Base-by-base conservation (phyloP, 306 rosid genomes). In the Quercus aquifolioides region DNA sequence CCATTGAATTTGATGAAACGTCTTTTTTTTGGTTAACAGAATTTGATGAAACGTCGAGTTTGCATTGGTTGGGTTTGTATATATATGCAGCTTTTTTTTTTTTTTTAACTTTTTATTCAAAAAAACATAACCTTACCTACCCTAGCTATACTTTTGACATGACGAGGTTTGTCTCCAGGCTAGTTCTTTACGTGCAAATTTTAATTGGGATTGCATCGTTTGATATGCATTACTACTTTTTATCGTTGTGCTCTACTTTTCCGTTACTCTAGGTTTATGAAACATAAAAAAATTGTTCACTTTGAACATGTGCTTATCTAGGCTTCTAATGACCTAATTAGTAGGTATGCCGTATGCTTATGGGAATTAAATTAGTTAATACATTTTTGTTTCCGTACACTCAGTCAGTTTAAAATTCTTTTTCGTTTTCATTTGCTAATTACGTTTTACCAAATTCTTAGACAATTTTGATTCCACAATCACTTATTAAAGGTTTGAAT, bases 301-400 rank as follows among this genome's bases (percentile, higher is more conserved):
- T 67, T 46, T 63, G 70, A 41, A 77, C 86, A 87, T 41, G 90
- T 84, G 86, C 86, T 58, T 64, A 31, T 1, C 71, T 84, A 84
- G 86, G 77, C 80, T 77, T 84, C 49, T 82, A 82, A 79, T 79
- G 82, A 76, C 71, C 86, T 79, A 84, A 79, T 73, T 63, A 81
- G 79, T 84, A 81, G 87, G 87, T 58, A 41, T 78, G 46, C 23
- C 41, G 67, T 62, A 57, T 58, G 54, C 2, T 79, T 75, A 30
- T 55, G 33, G 69, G 31, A 15, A 63, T 19, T 7, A 12, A 26
- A 63, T 4, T 2, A 63, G 69, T 28, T 25, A 26, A 23, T 62
- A 13, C 18, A 15, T 31, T 30, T 49, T 30, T 31, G 9, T 65
- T 15, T 11, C 11, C 19, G 26, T 33, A 33, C 6, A 2, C 3